A percentile compares a stretch with the other conserved stretches of the same genome.
phyloP scores from a whole-genome alignment of 139 green algal genomes.

The Coelastrella sp. region DNA sequence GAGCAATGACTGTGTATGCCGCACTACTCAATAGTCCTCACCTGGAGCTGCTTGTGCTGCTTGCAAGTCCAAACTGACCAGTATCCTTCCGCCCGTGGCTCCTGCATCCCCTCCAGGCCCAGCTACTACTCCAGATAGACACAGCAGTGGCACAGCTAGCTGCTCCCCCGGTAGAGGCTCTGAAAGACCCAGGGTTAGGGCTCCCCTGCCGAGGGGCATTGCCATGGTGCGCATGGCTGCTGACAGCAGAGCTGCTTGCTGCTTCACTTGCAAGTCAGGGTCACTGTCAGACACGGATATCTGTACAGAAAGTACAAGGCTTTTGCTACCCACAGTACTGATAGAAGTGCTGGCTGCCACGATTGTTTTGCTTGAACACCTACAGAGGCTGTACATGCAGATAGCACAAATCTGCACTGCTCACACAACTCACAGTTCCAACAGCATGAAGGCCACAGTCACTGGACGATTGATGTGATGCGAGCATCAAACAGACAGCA shows the following conservation, averaged over 20 bases:
- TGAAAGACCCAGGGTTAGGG: slow-evolving; percentile 81
- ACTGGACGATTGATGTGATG: no score
- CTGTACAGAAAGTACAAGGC: background rate
- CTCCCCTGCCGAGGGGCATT: slow-evolving; percentile 84
- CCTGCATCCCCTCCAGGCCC: background rate
- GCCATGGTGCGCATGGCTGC: slow-evolving; percentile 85
- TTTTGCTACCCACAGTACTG: background rate
- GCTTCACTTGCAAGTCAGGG: slow-evolving; percentile 60
- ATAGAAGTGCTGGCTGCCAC: background rate
- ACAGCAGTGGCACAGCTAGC: slow-evolving; percentile 80
- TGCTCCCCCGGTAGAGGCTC: slow-evolving; percentile 78
- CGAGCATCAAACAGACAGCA: no score
- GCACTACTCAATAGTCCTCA: background rate
- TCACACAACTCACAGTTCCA: no score
- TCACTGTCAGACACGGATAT: slow-evolving; percentile 58
- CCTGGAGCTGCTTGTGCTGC: slow-evolving; percentile 62
- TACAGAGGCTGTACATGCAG: no score
- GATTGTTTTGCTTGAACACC: no score
- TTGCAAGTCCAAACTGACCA: slow-evolving; percentile 85
- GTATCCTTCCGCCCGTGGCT: slow-evolving; percentile 65
- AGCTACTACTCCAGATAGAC: slow-evolving; percentile 70
- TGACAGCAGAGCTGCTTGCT: slow-evolving; percentile 67
- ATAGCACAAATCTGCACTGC: no score
- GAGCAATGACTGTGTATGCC: background rate
- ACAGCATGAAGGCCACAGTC: no score